Base-by-base conservation (phyloP, 1,284 basidiomycete species). In the Fomitiporia mediterranea region DNA sequence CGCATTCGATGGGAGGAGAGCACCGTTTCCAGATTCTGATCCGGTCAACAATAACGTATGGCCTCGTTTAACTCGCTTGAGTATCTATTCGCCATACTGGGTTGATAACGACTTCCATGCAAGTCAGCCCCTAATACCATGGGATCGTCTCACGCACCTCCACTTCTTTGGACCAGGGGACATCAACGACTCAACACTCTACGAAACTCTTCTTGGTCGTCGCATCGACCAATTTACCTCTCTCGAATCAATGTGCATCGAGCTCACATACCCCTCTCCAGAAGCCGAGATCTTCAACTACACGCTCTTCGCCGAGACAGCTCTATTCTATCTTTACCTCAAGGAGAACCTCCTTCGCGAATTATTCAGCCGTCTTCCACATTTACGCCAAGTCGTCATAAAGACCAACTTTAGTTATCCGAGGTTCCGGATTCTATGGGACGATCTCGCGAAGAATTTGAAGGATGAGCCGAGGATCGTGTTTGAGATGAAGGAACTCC, bases 121-220 rank as follows among this genome's bases (percentile, higher is more conserved):
- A 13, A 28, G 15, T 2, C 15, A 27, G 27, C 55, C 55, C 11
- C 40, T 34, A 13, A 27, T 49, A 32, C 25, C 19, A 56, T 56
- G 27, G 28, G 39, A 56, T 17, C 25, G 30, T 21, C 48, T 56
- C 39, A 56, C 55, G 21, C 55, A 56, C 32, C 55, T 56, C 30
- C 55, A 56, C 15, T 23, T 56, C n/a, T 42, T 56, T 25, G 55
- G 35, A 8, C 39, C 48, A 17, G 40, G 38, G 7, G 49, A 50
- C 34, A 15, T 44, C n/a, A 35, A 30, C 8, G 30, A 32, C 38
- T 30, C 17, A 4, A 42, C 27, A 13, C n/a, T 51, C n/a, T 51
- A 56, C 21, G 23, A 42, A 15, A 17, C 19, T 3, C n/a, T 56
- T 21, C 39, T 56, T 13, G 23, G 25, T 19, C 15, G 27, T 25